These are phyloP conservation scores for Tanacetum coccineum DNA, from an alignment of 129 eudicot genomes.

Conservation along the genomic window DNA sequence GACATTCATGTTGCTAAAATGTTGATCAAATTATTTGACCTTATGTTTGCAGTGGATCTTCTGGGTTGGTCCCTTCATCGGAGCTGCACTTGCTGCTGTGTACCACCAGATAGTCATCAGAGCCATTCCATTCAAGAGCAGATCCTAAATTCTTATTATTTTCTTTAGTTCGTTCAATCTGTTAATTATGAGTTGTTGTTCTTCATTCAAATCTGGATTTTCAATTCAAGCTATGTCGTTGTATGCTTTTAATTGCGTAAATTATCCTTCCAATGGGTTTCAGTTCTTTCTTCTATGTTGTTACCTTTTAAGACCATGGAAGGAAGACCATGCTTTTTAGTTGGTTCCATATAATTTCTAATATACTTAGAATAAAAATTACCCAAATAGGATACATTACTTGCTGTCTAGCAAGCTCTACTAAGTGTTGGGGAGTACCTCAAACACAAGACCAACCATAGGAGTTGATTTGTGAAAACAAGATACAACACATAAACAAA, in stretches of 20 bases:
- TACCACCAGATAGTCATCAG: conserved; percentile 55
- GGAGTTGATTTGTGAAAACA: too few species aligned
- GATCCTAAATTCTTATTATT: conserved; percentile 25
- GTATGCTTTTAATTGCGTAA: background rate
- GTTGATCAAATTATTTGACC: background rate
- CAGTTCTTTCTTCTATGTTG: too few species aligned
- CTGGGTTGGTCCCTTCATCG: conserved; percentile 70
- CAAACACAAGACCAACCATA: too few species aligned
- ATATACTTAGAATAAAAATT: too few species aligned
- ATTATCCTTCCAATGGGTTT: background rate
- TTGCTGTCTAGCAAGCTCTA: too few species aligned
- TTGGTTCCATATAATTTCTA: too few species aligned
- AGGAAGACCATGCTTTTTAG: too few species aligned
- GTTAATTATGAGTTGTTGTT: conserved; percentile 17
- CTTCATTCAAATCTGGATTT: conserved; percentile 14
- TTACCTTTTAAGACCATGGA: too few species aligned
- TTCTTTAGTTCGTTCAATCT: conserved; percentile 11
- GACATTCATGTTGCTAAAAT: background rate
- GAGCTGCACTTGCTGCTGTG: conserved; percentile 71
- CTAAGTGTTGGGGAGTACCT: too few species aligned
- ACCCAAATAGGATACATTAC: too few species aligned
- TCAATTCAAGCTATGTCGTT: background rate
- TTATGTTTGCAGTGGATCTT: conserved; percentile 52
- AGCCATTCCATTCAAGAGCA: conserved; percentile 66
- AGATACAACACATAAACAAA: too few species aligned